Conservation (phyloP, 2,329 filamentous ascomycete species). For the Colletotrichum sp. region DNA sequence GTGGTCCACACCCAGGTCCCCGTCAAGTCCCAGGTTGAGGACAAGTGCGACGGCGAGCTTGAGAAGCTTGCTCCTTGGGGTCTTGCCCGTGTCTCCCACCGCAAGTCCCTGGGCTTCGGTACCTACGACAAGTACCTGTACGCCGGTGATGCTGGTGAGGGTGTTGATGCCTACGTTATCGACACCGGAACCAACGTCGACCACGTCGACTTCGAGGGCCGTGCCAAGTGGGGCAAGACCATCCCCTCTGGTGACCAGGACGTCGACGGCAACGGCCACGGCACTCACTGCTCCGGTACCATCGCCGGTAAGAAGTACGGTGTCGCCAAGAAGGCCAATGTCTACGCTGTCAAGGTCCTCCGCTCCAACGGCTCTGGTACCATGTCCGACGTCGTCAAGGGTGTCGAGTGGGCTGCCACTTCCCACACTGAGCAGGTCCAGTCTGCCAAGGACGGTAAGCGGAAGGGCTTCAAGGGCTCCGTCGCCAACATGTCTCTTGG, state of each 20-base stretch:
- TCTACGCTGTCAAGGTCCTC: conserved; percentile 98
- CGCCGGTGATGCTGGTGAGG: conserved; percentile 86
- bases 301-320: conserved; percentile 98
- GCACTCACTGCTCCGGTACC: conserved; percentile 98
- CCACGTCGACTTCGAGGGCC: conserved; percentile 97
- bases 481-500: conserved; percentile 99
- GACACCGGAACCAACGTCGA: conserved; percentile 94
- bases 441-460: conserved; percentile 83
- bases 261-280: conserved; percentile 95
- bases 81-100: conserved; percentile 96
- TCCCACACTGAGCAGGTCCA: conserved; percentile 77
- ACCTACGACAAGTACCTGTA: conserved; percentile 99
- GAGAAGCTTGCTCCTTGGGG: conserved; percentile 99
- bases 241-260: conserved; percentile 86
- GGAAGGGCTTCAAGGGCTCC: conserved; percentile 98
- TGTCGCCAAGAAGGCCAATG: conserved; percentile 97
- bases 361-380: conserved; percentile 95
- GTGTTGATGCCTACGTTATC: conserved; percentile 98
- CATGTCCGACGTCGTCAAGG: conserved; percentile 99
- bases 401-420: conserved; percentile 91
- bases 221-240: conserved; percentile 96
- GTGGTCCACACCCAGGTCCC: conserved; percentile 81
- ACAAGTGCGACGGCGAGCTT: conserved; percentile 58
- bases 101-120: conserved; percentile 82
- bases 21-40: conserved; percentile 38